Conservation (phyloP, 352 stramenopile genomes). For the Globisporangium recalcitrans region DNA sequence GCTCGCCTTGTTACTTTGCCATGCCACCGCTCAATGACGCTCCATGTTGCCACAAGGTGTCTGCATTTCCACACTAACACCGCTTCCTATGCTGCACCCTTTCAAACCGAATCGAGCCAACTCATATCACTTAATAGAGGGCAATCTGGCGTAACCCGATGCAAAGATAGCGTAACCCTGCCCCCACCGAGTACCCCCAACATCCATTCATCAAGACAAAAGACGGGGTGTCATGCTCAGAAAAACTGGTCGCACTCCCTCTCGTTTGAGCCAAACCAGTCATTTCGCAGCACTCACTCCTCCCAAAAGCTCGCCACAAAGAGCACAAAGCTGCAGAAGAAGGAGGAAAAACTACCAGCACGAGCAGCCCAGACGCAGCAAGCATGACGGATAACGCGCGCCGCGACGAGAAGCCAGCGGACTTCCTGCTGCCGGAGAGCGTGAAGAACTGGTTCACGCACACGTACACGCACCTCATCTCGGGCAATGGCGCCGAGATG, state of each 20-base stretch:
- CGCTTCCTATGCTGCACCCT: conserved; percentile 4
- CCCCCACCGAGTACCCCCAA: not conserved
- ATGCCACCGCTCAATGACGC: not conserved
- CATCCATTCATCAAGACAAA: conserved; percentile 26
- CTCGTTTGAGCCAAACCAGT: conserved; percentile 33
- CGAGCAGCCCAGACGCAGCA: not conserved
- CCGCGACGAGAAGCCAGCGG: conserved; percentile 80
- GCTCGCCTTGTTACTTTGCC: not conserved
- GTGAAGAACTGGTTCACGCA: conserved; percentile 88
- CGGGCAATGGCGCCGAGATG: conserved; percentile 80
- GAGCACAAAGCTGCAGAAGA: conserved; percentile 7
- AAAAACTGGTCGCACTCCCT: conserved; percentile 15
- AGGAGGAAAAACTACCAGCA: conserved; percentile 11
- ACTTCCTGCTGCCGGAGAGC: conserved; percentile 84
- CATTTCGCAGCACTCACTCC: conserved; percentile 27
- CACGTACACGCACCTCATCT: conserved; percentile 83
- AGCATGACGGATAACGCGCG: conserved; percentile 38
- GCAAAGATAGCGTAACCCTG: not conserved
- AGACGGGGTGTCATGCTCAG: conserved; percentile 24
- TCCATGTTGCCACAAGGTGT: not conserved
- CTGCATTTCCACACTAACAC: not conserved
- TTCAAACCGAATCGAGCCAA: not conserved
- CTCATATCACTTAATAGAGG: conserved; percentile 5
- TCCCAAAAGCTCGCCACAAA: conserved; percentile 8
- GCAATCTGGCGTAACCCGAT: not conserved